A percentile compares a stretch with the other conserved stretches of the same genome.
Conservation (phyloP, 306 rosid genomes). For the Corylus avellana region DNA sequence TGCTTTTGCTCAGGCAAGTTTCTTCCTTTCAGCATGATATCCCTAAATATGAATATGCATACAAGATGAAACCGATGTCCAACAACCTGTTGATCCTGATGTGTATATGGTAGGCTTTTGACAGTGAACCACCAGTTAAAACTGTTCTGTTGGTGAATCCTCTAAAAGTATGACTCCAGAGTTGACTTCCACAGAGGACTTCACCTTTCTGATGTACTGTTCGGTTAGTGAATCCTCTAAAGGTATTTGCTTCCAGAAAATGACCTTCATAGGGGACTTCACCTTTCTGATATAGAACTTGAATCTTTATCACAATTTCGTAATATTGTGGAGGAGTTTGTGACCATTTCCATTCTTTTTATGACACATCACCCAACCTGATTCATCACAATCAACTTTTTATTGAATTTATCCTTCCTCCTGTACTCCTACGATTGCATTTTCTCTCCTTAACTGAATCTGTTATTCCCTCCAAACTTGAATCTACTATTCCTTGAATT, state of each 20-base stretch:
- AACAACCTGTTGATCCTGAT: background rate
- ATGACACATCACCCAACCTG: background rate
- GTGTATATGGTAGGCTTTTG: conserved; percentile 6
- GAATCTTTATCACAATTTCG: background rate
- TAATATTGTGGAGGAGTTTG: background rate
- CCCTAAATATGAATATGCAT: conserved; percentile 22
- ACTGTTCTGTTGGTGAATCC: background rate
- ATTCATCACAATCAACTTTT: background rate
- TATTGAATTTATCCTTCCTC: background rate
- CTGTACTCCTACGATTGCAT: background rate
- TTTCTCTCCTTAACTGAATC: background rate
- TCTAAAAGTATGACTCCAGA: background rate
- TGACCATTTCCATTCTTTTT: background rate
- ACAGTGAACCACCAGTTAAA: background rate
- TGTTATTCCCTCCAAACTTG: background rate
- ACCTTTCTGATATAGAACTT: too few species aligned
- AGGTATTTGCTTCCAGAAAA: background rate
- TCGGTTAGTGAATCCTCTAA: background rate
- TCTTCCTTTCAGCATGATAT: conserved; percentile 19
- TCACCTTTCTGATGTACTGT: background rate
- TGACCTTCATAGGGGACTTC: background rate
- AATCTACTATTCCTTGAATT: background rate
- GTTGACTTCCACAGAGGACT: background rate
- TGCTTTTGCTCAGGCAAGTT: conserved; percentile 85
- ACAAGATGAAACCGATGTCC: conserved; percentile 7